phyloP scores from a whole-genome alignment of 352 stramenopile species.

The Pythium coloratum region DNA sequence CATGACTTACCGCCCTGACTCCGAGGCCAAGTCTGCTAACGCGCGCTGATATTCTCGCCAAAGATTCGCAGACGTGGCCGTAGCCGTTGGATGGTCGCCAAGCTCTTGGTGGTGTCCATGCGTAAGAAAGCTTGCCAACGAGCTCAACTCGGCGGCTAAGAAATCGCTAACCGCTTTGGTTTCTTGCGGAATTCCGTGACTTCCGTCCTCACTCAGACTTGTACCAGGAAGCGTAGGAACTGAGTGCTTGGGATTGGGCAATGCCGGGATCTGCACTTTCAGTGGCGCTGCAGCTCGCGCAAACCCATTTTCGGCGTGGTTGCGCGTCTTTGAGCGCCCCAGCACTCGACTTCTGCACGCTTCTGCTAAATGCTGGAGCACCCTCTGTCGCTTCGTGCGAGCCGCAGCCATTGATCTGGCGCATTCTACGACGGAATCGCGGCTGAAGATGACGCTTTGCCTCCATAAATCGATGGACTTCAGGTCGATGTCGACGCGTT shows the following conservation, averaged over 20 bases:
- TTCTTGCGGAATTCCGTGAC: not conserved
- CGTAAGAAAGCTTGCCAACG: conserved; percentile 11
- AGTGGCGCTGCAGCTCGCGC: conserved; percentile 2
- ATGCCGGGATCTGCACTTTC: conserved; percentile 12
- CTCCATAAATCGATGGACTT: not conserved
- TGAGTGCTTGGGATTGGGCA: not conserved
- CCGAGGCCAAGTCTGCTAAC: conserved; percentile 15
- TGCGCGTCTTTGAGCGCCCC: conserved; percentile 13
- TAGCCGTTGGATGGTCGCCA: not conserved
- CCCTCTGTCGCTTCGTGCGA: conserved; percentile 6
- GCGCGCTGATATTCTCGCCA: conserved; percentile 28
- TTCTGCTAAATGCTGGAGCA: conserved; percentile 22
- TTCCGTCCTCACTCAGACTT: conserved; percentile 11
- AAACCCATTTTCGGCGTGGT: conserved; percentile 20
- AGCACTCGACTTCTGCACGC: conserved; percentile 25
- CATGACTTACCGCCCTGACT: conserved; percentile 18
- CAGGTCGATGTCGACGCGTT: not conserved
- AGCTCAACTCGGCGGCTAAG: conserved; percentile 10
- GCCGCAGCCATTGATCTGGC: conserved; percentile 11
- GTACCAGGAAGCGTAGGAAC: not conserved
- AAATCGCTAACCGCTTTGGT: conserved; percentile 19
- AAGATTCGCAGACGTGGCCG: conserved; percentile 14
- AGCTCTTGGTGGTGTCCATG: not conserved
- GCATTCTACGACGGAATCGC: conserved; percentile 12
- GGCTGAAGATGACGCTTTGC: not conserved